Base-by-base conservation (phyloP, 345 rosid genomes). In the Linum usitatissimum region DNA sequence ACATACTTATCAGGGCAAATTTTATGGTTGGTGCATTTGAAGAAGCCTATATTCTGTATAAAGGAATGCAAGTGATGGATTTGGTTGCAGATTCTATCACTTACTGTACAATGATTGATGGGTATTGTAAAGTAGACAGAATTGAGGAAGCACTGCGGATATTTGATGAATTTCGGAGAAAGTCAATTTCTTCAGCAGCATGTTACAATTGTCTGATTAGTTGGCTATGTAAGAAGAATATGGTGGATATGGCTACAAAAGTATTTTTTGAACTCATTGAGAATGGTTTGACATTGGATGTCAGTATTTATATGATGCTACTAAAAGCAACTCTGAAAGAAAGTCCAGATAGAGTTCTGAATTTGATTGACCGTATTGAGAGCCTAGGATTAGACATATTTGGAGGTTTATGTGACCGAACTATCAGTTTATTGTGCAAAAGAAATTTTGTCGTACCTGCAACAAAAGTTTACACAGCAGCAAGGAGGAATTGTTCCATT, bases 141-240 rank as follows among this genome's bases (percentile, higher is more conserved):
- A 77, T 88, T 49, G 90, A 86, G 31, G 90, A 91, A 66, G 95
- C 96, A 15, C 82, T 87, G 63, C 79, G 84, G 76, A 66, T 84
- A 63, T 86, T 91, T 83, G 87, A 87, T 68, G 88, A 87, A 73
- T 69, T 83, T 70, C 83, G 86, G 77, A 64, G 42, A 64, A 69
- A 73, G 30, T 72, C 77, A 48, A 64, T 75, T 71, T 72, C 85
- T 57, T 80, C 91, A 17, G 75, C 66, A 70, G 72, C 73, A 34
- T 83, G 90, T 74, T 91, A 83, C 73, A 84, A 81, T 68, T 67
- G 76, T 55, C 76, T 88, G 39, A 77, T 86, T 61, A 66, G 54
- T 34, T 87, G 91, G 14, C 87, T 91, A 39, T 86, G 96, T 82
- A 65, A 71, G 66, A 75, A 58, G 40, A 84, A 74, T 65, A 78